phyloP scores from a whole-genome alignment of 352 stramenopile species.

The Phytophthora sojae region DNA sequence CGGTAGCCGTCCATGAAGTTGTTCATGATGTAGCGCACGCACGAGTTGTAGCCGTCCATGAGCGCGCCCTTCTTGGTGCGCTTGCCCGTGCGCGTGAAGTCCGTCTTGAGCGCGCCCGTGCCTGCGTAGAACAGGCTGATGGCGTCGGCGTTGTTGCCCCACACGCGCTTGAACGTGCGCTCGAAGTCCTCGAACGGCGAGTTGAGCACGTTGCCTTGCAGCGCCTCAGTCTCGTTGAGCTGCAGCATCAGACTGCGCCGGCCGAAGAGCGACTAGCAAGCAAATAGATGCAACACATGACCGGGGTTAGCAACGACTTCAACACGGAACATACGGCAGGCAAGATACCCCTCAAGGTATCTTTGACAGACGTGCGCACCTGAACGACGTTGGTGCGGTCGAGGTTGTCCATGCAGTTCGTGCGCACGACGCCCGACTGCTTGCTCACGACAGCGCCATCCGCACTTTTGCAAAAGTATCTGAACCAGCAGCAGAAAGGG shows the following conservation, averaged over 20 bases:
- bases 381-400: slow-evolving; percentile 92
- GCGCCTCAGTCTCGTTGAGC: slow-evolving; percentile 69
- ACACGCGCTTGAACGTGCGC: slow-evolving; percentile 89
- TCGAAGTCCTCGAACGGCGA: slow-evolving; percentile 77
- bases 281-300: slow-evolving; percentile 10
- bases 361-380: slow-evolving; percentile 27
- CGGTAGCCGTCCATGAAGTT: slow-evolving; percentile 96
- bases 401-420: slow-evolving; percentile 99
- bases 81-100: slow-evolving; percentile 96
- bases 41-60: slow-evolving; percentile 95
- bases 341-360: neutral
- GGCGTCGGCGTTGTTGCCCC: slow-evolving; percentile 96
- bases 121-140: slow-evolving; percentile 95
- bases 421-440: slow-evolving; percentile 94
- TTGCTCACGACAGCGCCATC: slow-evolving; percentile 59
- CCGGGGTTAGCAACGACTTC: slow-evolving; percentile 1
- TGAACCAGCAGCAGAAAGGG: slow-evolving; percentile 18
- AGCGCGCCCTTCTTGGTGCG: slow-evolving; percentile 93
- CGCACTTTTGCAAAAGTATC: slow-evolving; percentile 65
- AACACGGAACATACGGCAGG: neutral
- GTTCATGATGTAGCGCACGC: slow-evolving; percentile 95
- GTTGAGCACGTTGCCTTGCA: slow-evolving; percentile 78
- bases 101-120: slow-evolving; percentile 95
- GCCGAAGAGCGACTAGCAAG: slow-evolving; percentile 92
- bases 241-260: slow-evolving; percentile 89